Conservation (phyloP, 1,139 yeast species). For the Arxiozyma slooffiae region DNA sequence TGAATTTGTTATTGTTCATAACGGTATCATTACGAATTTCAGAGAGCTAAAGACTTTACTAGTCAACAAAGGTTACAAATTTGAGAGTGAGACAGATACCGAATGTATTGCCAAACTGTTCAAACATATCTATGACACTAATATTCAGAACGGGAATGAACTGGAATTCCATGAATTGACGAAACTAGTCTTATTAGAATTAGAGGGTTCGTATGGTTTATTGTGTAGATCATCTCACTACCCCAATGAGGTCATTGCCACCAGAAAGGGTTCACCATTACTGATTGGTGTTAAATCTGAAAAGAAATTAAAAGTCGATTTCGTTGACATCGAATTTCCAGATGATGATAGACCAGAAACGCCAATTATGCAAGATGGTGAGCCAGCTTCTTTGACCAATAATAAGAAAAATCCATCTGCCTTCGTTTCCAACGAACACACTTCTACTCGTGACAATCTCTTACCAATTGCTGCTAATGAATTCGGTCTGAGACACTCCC, state of each 20-base stretch:
- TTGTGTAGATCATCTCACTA: constrained; percentile 84
- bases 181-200: constrained; percentile 82
- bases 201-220: constrained; percentile 96
- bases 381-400: constrained; percentile 3
- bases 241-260: constrained; percentile 94
- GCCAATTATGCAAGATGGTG: constrained; percentile 15
- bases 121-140: constrained; percentile 81
- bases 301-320: constrained; percentile 89
- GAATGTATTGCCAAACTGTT: constrained; percentile 95
- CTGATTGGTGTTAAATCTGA: constrained; percentile 96
- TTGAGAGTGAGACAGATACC: constrained; percentile 93
- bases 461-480: constrained; percentile 41
- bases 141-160: constrained; percentile 53
- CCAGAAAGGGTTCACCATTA: constrained; percentile 96
- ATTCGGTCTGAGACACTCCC: constrained; percentile 64
- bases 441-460: constrained; percentile 17
- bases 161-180: constrained; percentile 87
- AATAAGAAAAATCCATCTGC: constrained; percentile 12
- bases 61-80: constrained; percentile 64
- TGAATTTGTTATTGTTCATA: constrained; percentile 90
- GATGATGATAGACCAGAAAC: constrained; percentile 39
- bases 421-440: constrained; percentile 14
- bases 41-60: constrained; percentile 80
- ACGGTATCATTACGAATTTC: constrained; percentile 95
- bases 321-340: constrained; percentile 96